Evolutionary conservation across 78 protist species (phyloP).

Genomic region (Dictyostelium citrinum): DNA sequence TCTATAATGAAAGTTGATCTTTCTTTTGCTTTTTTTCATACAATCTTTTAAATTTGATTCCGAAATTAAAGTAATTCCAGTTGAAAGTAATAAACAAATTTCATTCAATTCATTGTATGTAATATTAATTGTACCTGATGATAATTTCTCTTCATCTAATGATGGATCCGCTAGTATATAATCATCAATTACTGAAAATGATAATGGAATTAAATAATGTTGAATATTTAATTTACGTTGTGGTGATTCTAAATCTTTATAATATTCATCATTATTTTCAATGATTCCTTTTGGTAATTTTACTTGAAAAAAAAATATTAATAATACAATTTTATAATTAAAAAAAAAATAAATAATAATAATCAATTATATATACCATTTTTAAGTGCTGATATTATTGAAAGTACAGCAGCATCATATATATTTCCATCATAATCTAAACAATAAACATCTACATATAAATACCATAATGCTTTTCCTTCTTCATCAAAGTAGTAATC

Average conservation of each 20-base stretch:
- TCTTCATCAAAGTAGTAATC: constrained; percentile 53
- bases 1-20: background rate
- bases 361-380: constrained; percentile 17
- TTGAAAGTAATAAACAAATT: constrained; percentile 26
- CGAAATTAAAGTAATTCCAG: constrained; percentile 8
- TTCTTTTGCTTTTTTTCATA: constrained; percentile 32
- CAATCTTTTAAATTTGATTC: constrained; percentile 22
- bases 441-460: constrained; percentile 78
- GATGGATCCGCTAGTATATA: constrained; percentile 72
- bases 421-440: constrained; percentile 82
- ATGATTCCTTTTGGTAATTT: constrained; percentile 68
- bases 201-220: constrained; percentile 38
- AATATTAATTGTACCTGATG: constrained; percentile 39
- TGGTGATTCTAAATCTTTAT: constrained; percentile 32
- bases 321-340: too few relatives aligned
- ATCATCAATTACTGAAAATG: constrained; percentile 76
- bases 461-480: constrained; percentile 67
- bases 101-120: constrained; percentile 38
- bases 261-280: constrained; percentile 3
- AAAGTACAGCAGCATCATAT: constrained; percentile 52
- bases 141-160: constrained; percentile 70
- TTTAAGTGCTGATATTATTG: constrained; percentile 71
- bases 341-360: background rate
- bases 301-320: background rate
- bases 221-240: constrained; percentile 7